Evolutionary conservation across 768 basidiomycete genomes (phyloP), one percentile per base, ranked within the genome.

Genomic region (Lactarius tabidus): DNA sequence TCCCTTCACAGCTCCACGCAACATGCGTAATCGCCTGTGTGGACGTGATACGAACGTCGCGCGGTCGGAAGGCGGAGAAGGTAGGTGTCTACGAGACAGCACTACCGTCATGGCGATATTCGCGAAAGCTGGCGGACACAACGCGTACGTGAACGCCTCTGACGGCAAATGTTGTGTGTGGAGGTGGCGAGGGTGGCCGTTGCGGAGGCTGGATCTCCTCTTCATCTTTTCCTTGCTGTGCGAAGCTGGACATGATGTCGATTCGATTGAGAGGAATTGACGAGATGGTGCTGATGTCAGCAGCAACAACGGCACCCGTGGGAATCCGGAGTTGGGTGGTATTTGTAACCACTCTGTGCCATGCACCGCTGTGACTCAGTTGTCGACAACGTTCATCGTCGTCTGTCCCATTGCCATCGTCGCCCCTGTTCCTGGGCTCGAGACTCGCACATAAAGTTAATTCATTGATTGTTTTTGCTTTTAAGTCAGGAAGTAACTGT

Each of bases 1-100:
- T 87, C 20, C 91, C 91, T 71, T 93, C 91, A 70, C 90, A 91
- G 70, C 80, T 92, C 90, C 90, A 93, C 0, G 89, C 88, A 59
- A 92, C 85, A 72, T 90, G 89, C 53, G 80, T 89, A 79, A 91
- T 88, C 1, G 75, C 74, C 70, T 89, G 86, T 20, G 83, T 74
- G 56, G 83, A 86, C 5, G 85, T 77, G 62, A 89, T 83, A 28
- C 86, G 83, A 63, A 87, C 82, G 72, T 91, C 89, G 72, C 89
- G 82, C 7, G 90, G 89, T 71, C 88, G 87, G 73, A 90, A 90
- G 3, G 90, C 87, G 64, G 89, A 87, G 74, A 91, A 92, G 23
- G 82, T 89, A 36, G 90, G 90, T 59, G 86, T 83, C 90, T 91
- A 67, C 28, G 62, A 63, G 66, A 48, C 52, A 48, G 60, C 28